Evolutionary conservation across 208 protist genomes (phyloP).

Genomic region (Leishmania martiniquensis): DNA sequence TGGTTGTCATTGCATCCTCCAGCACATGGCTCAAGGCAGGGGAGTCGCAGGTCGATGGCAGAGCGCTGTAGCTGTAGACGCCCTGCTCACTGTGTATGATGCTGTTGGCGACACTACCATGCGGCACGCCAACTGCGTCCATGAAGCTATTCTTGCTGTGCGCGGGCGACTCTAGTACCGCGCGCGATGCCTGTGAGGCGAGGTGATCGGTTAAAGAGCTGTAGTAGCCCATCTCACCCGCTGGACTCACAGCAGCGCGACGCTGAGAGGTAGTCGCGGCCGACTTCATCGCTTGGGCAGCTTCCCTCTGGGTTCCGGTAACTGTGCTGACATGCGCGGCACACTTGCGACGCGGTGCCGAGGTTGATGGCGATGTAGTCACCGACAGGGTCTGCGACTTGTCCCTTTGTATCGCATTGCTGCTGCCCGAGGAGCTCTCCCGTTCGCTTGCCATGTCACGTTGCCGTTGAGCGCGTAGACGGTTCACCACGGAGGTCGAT

Average conservation of each 20-base stretch:
- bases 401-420: conserved; percentile 15
- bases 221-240: conserved; percentile 3
- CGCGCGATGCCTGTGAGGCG: not conserved
- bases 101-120: conserved; percentile 13
- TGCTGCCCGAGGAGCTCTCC: conserved; percentile 6
- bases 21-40: conserved; percentile 22
- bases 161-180: not conserved
- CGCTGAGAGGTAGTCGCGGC: not conserved
- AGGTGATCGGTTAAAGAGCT: not conserved
- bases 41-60: conserved; percentile 26
- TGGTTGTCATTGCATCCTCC: conserved; percentile 2
- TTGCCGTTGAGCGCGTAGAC: conserved; percentile 19
- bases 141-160: not conserved
- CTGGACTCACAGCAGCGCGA: not conserved
- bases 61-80: conserved; percentile 27
- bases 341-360: not conserved
- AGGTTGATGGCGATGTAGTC: not conserved
- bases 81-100: conserved; percentile 29
- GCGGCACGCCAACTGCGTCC: not conserved
- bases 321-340: not conserved
- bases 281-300: not conserved
- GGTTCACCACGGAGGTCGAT: conserved; percentile 16
- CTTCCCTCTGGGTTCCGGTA: not conserved
- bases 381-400: not conserved
- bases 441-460: not conserved